Evolutionary conservation across 345 rosid genomes (phyloP).

Genomic region (Iberis pinnata): DNA sequence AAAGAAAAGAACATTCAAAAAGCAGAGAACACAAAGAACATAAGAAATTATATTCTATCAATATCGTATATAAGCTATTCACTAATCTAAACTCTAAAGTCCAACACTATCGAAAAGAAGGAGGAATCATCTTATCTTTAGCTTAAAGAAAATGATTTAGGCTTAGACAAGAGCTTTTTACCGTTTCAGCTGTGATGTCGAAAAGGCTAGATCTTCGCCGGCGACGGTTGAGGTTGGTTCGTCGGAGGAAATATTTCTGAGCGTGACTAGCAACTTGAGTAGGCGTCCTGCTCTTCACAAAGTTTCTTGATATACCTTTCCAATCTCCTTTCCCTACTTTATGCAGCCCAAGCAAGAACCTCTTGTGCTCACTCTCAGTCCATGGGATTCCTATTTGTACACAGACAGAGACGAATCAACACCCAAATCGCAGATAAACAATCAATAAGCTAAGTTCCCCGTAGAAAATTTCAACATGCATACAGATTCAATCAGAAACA

Average conservation of each 20-base stretch:
- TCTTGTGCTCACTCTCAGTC: constrained; percentile 96
- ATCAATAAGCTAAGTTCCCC: neutral
- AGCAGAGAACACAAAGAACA: constrained; percentile 16
- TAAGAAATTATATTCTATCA: neutral
- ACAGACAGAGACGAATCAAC: neutral
- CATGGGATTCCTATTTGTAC: constrained; percentile 66
- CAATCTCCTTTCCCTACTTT: constrained; percentile 93
- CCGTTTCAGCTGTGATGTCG: constrained; percentile 87
- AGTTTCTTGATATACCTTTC: constrained; percentile 90
- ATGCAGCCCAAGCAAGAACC: constrained; percentile 77
- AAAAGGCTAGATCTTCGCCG: constrained; percentile 94
- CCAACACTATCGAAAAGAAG: too few relatives aligned
- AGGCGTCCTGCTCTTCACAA: constrained; percentile 85
- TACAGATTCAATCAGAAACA: constrained; percentile 8
- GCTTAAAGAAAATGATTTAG: too few relatives aligned
- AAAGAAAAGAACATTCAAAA: constrained; percentile 10
- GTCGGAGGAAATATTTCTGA: constrained; percentile 88
- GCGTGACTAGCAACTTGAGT: constrained; percentile 99
- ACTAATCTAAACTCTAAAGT: too few relatives aligned
- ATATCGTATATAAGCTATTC: too few relatives aligned
- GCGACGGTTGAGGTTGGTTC: constrained; percentile 74
- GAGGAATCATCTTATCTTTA: too few relatives aligned
- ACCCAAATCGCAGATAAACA: neutral
- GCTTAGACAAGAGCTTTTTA: constrained; percentile 16
- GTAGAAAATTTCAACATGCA: constrained; percentile 14